phyloP scores from a whole-genome alignment of 768 basidiomycete species.

The Termitomyces sp. region DNA sequence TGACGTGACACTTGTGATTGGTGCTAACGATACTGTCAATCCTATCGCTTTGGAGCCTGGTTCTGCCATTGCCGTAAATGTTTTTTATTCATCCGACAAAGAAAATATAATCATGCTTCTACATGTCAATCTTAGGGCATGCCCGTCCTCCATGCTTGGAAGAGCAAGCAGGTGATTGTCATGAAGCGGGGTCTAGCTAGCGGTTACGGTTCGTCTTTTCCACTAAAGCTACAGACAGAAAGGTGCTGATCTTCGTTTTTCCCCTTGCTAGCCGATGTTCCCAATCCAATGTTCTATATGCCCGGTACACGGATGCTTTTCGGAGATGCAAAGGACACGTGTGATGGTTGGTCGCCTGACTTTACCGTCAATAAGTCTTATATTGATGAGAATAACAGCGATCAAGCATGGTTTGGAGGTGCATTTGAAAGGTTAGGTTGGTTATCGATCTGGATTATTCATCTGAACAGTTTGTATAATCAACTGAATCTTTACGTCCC shows the following conservation, averaged over 20 bases:
- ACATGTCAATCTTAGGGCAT: slow-evolving; percentile 49
- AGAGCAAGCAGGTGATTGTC: slow-evolving; percentile 87
- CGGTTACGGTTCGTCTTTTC: slow-evolving; percentile 61
- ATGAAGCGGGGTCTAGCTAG: slow-evolving; percentile 92
- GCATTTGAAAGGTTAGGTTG: slow-evolving; percentile 9
- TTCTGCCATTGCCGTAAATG: slow-evolving; percentile 67
- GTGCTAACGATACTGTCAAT: slow-evolving; percentile 91
- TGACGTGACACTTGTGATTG: slow-evolving; percentile 87
- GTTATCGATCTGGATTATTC: background rate
- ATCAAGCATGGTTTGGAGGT: slow-evolving; percentile 14
- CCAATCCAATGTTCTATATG: slow-evolving; percentile 94
- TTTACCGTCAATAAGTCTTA: background rate
- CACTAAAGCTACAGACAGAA: background rate
- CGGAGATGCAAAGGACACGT: slow-evolving; percentile 87
- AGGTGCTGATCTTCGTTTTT: background rate
- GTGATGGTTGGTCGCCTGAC: slow-evolving; percentile 54
- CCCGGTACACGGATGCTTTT: slow-evolving; percentile 87
- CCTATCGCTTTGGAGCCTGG: slow-evolving; percentile 85
- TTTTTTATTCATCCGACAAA: background rate
- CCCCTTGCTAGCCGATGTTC: slow-evolving; percentile 67
- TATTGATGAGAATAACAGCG: slow-evolving; percentile 4
- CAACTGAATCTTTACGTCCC: background rate
- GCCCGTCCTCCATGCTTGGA: slow-evolving; percentile 91
- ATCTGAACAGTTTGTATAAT: background rate
- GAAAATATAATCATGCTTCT: background rate